A percentile compares a stretch with the other conserved stretches of the same genome.
These are phyloP conservation scores for Hypoxylon sp. DNA, from an alignment of 2,329 filamentous ascomycete genomes.

Conservation along the genomic window DNA sequence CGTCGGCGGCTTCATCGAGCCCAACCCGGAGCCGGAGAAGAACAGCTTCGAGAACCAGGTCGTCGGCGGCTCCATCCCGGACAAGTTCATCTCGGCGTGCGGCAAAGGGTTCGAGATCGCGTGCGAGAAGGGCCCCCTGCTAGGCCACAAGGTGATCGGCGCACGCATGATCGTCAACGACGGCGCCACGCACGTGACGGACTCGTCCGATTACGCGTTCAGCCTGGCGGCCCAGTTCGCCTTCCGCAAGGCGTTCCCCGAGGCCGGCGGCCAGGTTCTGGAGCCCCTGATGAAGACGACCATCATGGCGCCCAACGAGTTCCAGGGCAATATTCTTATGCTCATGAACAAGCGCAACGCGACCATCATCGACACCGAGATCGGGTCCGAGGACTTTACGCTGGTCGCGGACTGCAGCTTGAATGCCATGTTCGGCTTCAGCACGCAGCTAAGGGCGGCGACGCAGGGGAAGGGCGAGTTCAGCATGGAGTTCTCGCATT, in stretches of 20 bases:
- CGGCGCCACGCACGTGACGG: slow-evolving; percentile 95
- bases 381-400: slow-evolving; percentile 93
- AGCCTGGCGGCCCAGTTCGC: slow-evolving; percentile 94
- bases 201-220: slow-evolving; percentile 97
- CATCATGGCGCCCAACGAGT: slow-evolving; percentile 94
- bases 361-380: slow-evolving; percentile 94
- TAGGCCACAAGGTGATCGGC: slow-evolving; percentile 93
- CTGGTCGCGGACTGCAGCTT: slow-evolving; percentile 91
- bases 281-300: slow-evolving; percentile 99
- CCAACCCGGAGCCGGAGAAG: slow-evolving; percentile 75
- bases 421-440: slow-evolving; percentile 99
- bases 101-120: slow-evolving; percentile 91
- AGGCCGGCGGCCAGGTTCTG: slow-evolving; percentile 83
- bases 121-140: slow-evolving; percentile 86
- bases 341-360: slow-evolving; percentile 97
- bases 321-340: slow-evolving; percentile 95
- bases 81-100: slow-evolving; percentile 95
- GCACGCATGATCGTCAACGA: slow-evolving; percentile 93
- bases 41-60: slow-evolving; percentile 91
- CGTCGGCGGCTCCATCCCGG: slow-evolving; percentile 88
- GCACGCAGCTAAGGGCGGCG: slow-evolving; percentile 86
- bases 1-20: slow-evolving; percentile 92
- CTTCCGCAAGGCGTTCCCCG: slow-evolving; percentile 91
- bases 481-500: slow-evolving; percentile 98
- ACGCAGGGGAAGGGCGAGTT: slow-evolving; percentile 99